Conservation (phyloP, 2,329 filamentous ascomycete species). For the Chalaropsis ovoidea region DNA sequence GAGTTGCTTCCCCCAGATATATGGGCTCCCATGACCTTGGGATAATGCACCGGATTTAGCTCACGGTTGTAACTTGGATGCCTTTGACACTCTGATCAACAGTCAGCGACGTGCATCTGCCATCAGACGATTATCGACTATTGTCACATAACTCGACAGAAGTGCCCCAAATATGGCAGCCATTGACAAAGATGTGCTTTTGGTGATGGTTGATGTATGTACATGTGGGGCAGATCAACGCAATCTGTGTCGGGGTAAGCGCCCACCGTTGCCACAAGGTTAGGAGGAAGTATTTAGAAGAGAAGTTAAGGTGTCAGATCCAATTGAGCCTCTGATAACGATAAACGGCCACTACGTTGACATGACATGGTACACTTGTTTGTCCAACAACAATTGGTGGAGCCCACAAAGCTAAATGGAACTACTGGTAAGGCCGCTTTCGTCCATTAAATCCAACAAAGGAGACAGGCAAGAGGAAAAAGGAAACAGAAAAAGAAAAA, state of each 20-base stretch:
- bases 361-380: no score
- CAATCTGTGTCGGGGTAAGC: no score
- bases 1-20: neutral
- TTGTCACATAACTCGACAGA: slow-evolving; percentile 6
- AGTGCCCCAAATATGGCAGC: neutral
- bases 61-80: neutral
- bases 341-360: no score
- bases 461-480: neutral
- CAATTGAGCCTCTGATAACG: neutral
- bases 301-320: neutral
- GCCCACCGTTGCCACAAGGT: neutral
- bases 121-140: slow-evolving; percentile 1
- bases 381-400: no score
- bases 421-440: neutral
- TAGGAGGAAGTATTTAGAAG: no score
- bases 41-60: neutral
- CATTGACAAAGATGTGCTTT: neutral
- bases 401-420: no score
- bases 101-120: slow-evolving; percentile 2
- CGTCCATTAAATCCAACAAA: slow-evolving; percentile 5
- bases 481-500: neutral
- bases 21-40: neutral
- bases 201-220: no score
- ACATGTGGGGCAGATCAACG: no score
- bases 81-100: slow-evolving; percentile 8